Base-by-base conservation (phyloP, 2,329 filamentous ascomycete genomes). In the Leptographium galeiforme region DNA sequence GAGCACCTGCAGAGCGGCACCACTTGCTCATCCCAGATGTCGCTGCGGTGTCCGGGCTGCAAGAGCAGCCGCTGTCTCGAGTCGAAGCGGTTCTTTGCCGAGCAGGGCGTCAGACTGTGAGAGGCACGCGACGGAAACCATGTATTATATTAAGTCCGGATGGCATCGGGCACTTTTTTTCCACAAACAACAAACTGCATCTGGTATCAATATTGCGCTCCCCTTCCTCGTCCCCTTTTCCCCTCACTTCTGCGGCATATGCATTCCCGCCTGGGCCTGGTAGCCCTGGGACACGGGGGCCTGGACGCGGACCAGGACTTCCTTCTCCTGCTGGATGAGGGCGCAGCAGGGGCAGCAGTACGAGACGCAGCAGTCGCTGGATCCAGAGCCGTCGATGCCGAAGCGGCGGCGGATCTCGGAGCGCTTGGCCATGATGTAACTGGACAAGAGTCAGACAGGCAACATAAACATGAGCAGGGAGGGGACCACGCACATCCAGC, bases 1-100 rank as follows among this genome's bases (percentile, higher is more conserved):
- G 69, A 74, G 16, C 94, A 98, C 70, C 70, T 98, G 51, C 73
- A 81, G 51, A 82, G 79, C 57, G 85, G 85, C 6, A 61, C 72
- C 11, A 64, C 72, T 11, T 91, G 87, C 66, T 94, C 87, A 34
- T 73, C 74, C 54, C 93, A 97, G 70, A 89, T 98, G 87, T 82
- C 81, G 10, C 70, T 98, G 60, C 82, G 93, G 61, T 98, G 93
- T 70, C 93, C 94, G 2, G 90, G 87, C 7, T 98, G 93, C 71
- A 90, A 81, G 69, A 97, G 87, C 64, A 88, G 94, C 63, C 79
- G 84, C 61, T 98, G 93, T 68, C 68, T 84, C 53, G 89, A 90
- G 68, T 84, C 82, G 51, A 86, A 85, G 68, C 79, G 77, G 61
- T 84, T 84, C 66, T 85, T 84, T 63, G 75, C 75, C 11, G 58